phyloP scores from a whole-genome alignment of 371 early-diverging fungal species.

The Mucor circinelloides region DNA sequence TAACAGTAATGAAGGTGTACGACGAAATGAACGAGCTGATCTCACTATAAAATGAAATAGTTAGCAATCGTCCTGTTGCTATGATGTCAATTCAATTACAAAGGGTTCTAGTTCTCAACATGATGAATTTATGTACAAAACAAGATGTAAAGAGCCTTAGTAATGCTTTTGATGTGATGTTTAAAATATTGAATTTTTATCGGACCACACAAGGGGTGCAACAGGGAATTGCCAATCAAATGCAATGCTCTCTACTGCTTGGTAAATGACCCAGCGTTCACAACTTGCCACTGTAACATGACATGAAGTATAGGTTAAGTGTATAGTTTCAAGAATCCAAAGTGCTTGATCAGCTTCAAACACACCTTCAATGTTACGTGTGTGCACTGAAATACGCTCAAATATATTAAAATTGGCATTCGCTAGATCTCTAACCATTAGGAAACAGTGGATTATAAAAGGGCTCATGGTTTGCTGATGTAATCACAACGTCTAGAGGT shows the following conservation, averaged over 20 bases:
- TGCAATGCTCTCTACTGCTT: not conserved
- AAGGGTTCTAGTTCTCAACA: conserved; percentile 9
- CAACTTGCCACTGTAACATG: not conserved
- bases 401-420: too few species aligned
- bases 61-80: not conserved
- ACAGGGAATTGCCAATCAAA: conserved; percentile 1
- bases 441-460: too few species aligned
- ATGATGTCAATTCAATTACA: not conserved
- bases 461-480: too few species aligned
- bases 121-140: not conserved
- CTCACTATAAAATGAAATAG: not conserved
- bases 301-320: not conserved
- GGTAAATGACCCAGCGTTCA: not conserved
- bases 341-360: too few species aligned
- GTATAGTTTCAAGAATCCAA: too few species aligned
- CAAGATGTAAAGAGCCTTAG: not conserved
- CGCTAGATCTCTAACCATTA: too few species aligned
- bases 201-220: conserved; percentile 3
- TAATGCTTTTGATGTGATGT: not conserved
- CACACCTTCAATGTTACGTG: too few species aligned
- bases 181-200: not conserved
- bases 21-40: conserved; percentile 12
- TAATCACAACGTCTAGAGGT: too few species aligned
- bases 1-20: conserved; percentile 1
- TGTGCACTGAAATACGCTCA: too few species aligned